Evolutionary conservation across 2,329 filamentous ascomycete species (phyloP), one percentile per base, ranked within the genome.

Genomic region (Fusarium incarnatum): DNA sequence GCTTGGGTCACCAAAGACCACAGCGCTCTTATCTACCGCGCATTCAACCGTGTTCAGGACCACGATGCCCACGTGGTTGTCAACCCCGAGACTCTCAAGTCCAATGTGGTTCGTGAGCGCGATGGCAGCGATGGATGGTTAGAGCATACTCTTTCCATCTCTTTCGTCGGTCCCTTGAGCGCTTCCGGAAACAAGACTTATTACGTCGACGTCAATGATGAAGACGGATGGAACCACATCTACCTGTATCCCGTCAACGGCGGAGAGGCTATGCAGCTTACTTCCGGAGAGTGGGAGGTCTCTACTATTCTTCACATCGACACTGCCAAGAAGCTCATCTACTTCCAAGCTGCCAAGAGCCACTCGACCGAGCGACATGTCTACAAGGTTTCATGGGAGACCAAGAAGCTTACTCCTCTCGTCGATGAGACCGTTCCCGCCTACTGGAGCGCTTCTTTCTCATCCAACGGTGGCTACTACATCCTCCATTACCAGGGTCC

Each of bases 11-110:
- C 89, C 0, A 84, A 88, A 10, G 80, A 80, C 8, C 89, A 91
- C 74, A 81, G 83, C n/a, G 85, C 84, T 42, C 81, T 92, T 41
- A 83, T 91, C 40, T 90, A 91, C 78, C 86, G 89, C 15, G 87
- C 87, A 0, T 92, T 87, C 80, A 92, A 92, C 77, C 87, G 90
- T 7, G 88, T 91, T 1, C 90, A 92, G 73, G 89, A 92, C 68
- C 79, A 83, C 3, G 88, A 90, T 61, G 89, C 89, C 65, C 81
- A 90, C 16, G 84, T 92, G 3, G 78, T 87, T 1, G 87, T 92
- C 5, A 83, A 91, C 65, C 83, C 86, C 2, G 79, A 81, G 3
- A 80, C 82, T 4, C 77, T 81, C 3, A 78, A 80, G 0, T 85
- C 85, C 12, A 82, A 79, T 30, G 76, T 85, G 1, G 81, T 87